Evolutionary conservation across 2,329 filamentous ascomycete genomes (phyloP).

Genomic region (Sordariomycetes sp.): DNA sequence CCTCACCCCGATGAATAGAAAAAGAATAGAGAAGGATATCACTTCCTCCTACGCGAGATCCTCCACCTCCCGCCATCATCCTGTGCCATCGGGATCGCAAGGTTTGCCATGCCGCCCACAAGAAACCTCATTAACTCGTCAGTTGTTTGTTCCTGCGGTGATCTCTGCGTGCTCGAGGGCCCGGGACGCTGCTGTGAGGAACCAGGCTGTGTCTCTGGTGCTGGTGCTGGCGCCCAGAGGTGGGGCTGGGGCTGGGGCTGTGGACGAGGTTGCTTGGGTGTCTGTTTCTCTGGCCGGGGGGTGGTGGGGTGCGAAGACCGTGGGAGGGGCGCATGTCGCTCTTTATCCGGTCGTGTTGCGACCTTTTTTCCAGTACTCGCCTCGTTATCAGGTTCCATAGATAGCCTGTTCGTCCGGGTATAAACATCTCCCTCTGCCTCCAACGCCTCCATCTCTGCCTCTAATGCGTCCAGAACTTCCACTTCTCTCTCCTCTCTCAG

Average conservation of each 20-base stretch:
- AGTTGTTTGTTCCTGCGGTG: constrained; percentile 8
- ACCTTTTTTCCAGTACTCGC: not conserved
- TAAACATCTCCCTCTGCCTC: not conserved
- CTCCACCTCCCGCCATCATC: constrained; percentile 27
- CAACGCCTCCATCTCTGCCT: constrained; percentile 10
- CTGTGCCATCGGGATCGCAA: constrained; percentile 18
- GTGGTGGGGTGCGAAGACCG: not conserved
- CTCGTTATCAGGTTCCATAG: not conserved
- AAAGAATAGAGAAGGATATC: too few species aligned
- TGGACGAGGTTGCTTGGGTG: not conserved
- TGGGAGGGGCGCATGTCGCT: not conserved
- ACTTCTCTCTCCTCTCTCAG: not conserved
- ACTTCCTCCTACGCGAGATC: constrained; percentile 11
- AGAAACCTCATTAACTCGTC: constrained; percentile 11
- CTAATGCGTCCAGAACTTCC: not conserved
- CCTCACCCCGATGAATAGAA: too few species aligned
- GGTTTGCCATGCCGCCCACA: constrained; percentile 18
- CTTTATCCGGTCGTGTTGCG: not conserved
- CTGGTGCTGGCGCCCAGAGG: not conserved
- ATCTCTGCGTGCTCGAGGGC: not conserved
- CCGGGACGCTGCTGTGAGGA: not conserved
- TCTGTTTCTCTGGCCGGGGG: not conserved
- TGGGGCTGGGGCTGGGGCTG: too few species aligned
- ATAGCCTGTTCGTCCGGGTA: not conserved
- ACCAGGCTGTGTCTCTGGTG: not conserved